Evolutionary conservation across 208 protist species (phyloP), one percentile per base, ranked within the genome.

Genomic region (Trypanosoma conorhini): DNA sequence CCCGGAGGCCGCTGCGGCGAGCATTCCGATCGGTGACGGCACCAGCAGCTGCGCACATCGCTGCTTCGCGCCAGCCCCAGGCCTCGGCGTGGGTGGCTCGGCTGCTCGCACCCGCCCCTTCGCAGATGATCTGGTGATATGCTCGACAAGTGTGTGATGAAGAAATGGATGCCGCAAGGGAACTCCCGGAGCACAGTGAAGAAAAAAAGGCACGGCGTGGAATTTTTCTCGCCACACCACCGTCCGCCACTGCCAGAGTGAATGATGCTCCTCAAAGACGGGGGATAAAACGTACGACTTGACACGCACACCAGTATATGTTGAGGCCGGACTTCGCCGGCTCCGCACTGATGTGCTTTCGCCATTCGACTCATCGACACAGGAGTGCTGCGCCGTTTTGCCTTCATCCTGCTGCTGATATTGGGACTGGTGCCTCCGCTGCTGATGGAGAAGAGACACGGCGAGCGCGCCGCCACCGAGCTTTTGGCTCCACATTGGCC

Each of bases 241-340:
- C 13, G 85, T 66, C 13, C 88, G 85, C 85, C 88, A 93, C 64
- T 93, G 88, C 85, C 88, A 93, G 26, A 91, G 79, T 31, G 71
- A 80, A 5, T 80, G 74, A 33, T 38, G 15, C 44, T 74, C 66
- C 70, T 80, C 74, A 55, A 83, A 84, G 44, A 93, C 82, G 3
- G 85, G 79, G 5, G 88, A 93, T 0, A 86, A 40, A 2, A 42
- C 28, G 51, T 69, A 57, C 10, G 42, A 52, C 22, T 5, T 13
- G 9, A 69, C 54, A n/a, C 33, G 50, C 30, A 48, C 38, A 0
- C 70, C 62, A n/a, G 24, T 42, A 48, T 40, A 42, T 9, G 62
- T 54, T 13, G 15, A 58, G 9, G 55, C 19, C 48, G 15, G 19
- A 0, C 31, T 3, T 3, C n/a, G 64, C 5, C 3, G 30, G 35